phyloP scores from a whole-genome alignment of 768 basidiomycete species.

The Auriscalpium vulgare region DNA sequence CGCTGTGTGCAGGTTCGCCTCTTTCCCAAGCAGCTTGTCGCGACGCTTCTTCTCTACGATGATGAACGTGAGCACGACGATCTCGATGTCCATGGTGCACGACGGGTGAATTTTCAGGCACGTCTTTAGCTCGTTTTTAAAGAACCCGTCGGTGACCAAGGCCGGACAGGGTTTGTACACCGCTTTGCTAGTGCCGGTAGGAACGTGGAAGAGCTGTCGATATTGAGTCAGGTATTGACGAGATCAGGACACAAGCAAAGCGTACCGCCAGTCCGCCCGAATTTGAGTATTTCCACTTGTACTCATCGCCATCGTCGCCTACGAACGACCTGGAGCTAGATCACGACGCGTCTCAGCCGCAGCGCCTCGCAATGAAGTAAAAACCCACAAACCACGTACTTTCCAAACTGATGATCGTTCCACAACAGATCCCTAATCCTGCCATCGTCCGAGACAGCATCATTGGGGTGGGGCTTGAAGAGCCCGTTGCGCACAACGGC shows the following conservation, averaged over 20 bases:
- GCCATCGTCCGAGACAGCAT: background rate
- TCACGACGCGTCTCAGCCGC: background rate
- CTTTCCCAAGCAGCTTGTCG: conserved; percentile 23
- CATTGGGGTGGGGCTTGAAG: conserved; percentile 1
- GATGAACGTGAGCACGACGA: conserved; percentile 45
- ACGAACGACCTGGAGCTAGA: conserved; percentile 12
- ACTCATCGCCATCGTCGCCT: conserved; percentile 15
- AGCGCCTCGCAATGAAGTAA: background rate
- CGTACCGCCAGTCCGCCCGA: conserved; percentile 3
- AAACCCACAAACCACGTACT: conserved; percentile 1
- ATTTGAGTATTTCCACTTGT: conserved; percentile 14
- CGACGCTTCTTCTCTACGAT: conserved; percentile 49
- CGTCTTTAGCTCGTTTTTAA: conserved; percentile 39
- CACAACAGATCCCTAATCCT: conserved; percentile 11
- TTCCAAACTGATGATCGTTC: conserved; percentile 10
- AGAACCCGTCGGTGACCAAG: conserved; percentile 35
- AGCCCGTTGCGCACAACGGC: conserved; percentile 16
- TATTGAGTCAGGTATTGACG: background rate
- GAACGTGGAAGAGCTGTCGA: conserved; percentile 11
- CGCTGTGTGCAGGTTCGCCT: conserved; percentile 11
- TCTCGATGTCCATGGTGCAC: conserved; percentile 38
- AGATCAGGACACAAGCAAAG: background rate
- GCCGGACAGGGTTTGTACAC: conserved; percentile 12
- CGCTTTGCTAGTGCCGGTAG: conserved; percentile 10
- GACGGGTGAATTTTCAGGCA: conserved; percentile 39